Percentiles rank a stretch among this genome's conserved stretches.
phyloP scores from a whole-genome alignment of 768 basidiomycete species.

The Kwoniella sp. region DNA sequence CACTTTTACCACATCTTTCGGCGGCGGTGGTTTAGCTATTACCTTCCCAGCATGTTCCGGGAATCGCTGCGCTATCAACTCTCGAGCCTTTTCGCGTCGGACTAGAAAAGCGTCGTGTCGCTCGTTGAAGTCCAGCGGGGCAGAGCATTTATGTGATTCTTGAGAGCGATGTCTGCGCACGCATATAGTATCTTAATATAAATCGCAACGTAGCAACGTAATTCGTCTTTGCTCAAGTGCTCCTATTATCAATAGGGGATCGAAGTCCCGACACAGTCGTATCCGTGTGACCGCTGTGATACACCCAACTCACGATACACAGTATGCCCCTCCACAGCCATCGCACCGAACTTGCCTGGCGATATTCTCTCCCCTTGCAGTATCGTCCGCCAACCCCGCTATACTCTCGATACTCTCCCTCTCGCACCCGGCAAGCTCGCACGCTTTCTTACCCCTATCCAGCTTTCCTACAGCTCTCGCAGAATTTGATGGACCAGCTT shows the following conservation, averaged over 20 bases:
- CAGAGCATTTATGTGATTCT: slow-evolving; percentile 34
- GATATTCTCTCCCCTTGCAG: slow-evolving; percentile 9
- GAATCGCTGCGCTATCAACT: slow-evolving; percentile 31
- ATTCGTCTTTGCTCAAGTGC: too few species aligned
- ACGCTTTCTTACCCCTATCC: slow-evolving; percentile 21
- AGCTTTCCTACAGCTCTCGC: not conserved
- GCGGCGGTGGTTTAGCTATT: slow-evolving; percentile 42
- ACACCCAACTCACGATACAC: slow-evolving; percentile 38
- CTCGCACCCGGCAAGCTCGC: slow-evolving; percentile 29
- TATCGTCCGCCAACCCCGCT: slow-evolving; percentile 21
- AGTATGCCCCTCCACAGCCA: slow-evolving; percentile 34
- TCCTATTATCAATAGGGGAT: too few species aligned
- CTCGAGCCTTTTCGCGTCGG: slow-evolving; percentile 31
- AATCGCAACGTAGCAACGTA: not conserved
- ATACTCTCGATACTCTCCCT: slow-evolving; percentile 38
- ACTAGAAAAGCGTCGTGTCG: slow-evolving; percentile 32
- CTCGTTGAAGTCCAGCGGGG: slow-evolving; percentile 25
- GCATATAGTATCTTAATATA: not conserved
- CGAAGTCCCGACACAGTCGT: not conserved
- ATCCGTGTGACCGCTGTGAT: not conserved
- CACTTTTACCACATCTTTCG: slow-evolving; percentile 17
- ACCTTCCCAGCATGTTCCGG: slow-evolving; percentile 30
- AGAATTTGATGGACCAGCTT: not conserved
- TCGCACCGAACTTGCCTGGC: slow-evolving; percentile 31
- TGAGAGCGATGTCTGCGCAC: slow-evolving; percentile 38